A percentile compares a stretch with the other conserved stretches of the same genome.
These are phyloP conservation scores for Besnoitia besnoiti DNA, from an alignment of 169 alveolate genomes.

Conservation along the genomic window DNA sequence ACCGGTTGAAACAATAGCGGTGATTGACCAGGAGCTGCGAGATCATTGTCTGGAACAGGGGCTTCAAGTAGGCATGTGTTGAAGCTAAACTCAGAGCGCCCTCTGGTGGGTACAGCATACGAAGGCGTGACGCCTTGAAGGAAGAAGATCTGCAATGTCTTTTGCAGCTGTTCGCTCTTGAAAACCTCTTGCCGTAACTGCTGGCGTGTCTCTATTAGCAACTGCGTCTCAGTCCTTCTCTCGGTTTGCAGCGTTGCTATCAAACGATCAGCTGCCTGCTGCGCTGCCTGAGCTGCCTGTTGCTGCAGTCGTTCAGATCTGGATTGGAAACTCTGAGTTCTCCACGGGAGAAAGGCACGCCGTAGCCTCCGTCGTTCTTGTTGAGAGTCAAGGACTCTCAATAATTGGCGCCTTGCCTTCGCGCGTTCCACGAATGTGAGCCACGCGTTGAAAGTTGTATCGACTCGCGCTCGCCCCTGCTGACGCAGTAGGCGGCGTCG, in stretches of 20 bases:
- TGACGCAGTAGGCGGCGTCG: conserved; percentile 12
- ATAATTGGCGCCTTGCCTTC: not conserved
- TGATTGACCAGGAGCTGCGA: no score
- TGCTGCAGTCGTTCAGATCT: not conserved
- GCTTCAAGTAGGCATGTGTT: no score
- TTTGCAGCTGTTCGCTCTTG: not conserved
- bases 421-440: not conserved
- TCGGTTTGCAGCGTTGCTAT: not conserved
- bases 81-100: no score
- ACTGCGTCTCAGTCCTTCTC: not conserved
- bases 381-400: not conserved
- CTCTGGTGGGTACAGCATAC: not conserved
- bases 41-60: no score
- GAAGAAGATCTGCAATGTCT: not conserved
- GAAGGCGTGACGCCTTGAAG: conserved; percentile 13
- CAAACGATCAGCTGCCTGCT: not conserved
- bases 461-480: not conserved
- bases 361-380: not conserved
- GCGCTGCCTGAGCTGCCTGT: not conserved
- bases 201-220: conserved; percentile 3
- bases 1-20: no score
- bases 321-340: not conserved
- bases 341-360: conserved; percentile 15
- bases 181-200: not conserved
- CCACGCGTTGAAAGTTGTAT: not conserved